Conservation (phyloP, 139 green algal species). For the Monoraphidium neglectum region DNA sequence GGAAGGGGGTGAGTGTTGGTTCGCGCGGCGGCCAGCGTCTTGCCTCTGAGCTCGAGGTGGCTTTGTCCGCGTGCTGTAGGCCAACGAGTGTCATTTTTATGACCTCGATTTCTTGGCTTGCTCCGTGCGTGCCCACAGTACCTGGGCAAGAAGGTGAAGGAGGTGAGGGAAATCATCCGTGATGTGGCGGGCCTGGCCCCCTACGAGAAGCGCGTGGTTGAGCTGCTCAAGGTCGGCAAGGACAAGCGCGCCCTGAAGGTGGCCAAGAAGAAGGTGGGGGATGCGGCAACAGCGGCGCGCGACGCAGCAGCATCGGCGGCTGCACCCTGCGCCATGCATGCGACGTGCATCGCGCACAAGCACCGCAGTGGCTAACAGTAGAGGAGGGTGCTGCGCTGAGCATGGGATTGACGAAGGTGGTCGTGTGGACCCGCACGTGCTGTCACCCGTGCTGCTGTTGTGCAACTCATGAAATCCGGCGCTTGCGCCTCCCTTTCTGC, state of each 20-base stretch:
- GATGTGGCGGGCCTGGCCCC: constrained; percentile 93
- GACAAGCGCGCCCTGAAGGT: constrained; percentile 98
- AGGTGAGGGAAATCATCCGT: constrained; percentile 87
- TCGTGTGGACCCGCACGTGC: background rate
- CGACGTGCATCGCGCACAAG: constrained; percentile 11
- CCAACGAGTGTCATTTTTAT: no score
- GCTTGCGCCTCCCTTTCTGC: no score
- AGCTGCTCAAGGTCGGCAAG: constrained; percentile 95
- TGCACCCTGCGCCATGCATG: no score
- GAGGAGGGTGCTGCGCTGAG: no score
- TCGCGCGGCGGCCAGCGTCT: background rate
- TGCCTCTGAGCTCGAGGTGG: background rate
- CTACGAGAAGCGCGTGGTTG: constrained; percentile 94
- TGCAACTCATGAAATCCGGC: no score
- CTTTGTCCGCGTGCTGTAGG: no score
- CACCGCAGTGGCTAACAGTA: no score
- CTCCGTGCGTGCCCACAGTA: no score
- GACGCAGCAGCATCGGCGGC: no score
- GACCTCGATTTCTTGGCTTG: no score
- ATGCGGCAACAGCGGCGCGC: constrained; percentile 17
- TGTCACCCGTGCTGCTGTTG: constrained; percentile 1
- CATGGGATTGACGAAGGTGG: no score
- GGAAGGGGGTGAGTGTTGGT: constrained; percentile 77
- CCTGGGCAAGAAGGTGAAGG: constrained; percentile 83
- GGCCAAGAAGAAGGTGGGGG: constrained; percentile 89